phyloP scores from a whole-genome alignment of 2,329 filamentous ascomycete genomes.

The Fusarium sp. region DNA sequence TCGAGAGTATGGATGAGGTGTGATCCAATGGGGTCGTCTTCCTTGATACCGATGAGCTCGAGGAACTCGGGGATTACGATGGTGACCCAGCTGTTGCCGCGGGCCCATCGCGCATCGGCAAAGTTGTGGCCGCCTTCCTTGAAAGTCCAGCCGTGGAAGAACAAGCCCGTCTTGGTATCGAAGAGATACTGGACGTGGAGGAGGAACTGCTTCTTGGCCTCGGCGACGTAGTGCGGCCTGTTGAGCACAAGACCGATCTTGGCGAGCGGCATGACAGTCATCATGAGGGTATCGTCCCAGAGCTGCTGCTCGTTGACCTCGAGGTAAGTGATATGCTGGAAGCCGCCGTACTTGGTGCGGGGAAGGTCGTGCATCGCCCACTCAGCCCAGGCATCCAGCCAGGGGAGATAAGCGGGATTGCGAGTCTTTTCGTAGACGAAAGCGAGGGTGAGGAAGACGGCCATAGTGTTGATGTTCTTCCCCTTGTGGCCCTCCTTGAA shows the following conservation, averaged over 20 bases:
- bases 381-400: constrained; percentile 85
- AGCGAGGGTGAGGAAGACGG: constrained; percentile 80
- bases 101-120: constrained; percentile 68
- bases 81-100: constrained; percentile 80
- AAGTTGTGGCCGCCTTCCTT: constrained; percentile 75
- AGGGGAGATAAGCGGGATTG: constrained; percentile 77
- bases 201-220: constrained; percentile 83
- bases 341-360: constrained; percentile 77
- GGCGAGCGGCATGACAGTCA: constrained; percentile 84
- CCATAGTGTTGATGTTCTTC: constrained; percentile 91
- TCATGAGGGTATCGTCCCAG: constrained; percentile 91
- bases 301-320: constrained; percentile 79
- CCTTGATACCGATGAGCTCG: constrained; percentile 74
- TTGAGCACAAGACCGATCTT: constrained; percentile 81
- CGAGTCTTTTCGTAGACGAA: constrained; percentile 82
- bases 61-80: constrained; percentile 88
- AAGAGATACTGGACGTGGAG: constrained; percentile 84
- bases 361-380: constrained; percentile 84
- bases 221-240: constrained; percentile 79
- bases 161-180: constrained; percentile 77
- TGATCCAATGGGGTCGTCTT: constrained; percentile 72
- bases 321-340: constrained; percentile 82
- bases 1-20: constrained; percentile 73
- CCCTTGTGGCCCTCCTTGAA: constrained; percentile 79
- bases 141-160: constrained; percentile 88